These are phyloP conservation scores for Stachybotrys chlorohalonatus DNA, from an alignment of 2,329 filamentous ascomycete genomes.

Conservation along the genomic window DNA sequence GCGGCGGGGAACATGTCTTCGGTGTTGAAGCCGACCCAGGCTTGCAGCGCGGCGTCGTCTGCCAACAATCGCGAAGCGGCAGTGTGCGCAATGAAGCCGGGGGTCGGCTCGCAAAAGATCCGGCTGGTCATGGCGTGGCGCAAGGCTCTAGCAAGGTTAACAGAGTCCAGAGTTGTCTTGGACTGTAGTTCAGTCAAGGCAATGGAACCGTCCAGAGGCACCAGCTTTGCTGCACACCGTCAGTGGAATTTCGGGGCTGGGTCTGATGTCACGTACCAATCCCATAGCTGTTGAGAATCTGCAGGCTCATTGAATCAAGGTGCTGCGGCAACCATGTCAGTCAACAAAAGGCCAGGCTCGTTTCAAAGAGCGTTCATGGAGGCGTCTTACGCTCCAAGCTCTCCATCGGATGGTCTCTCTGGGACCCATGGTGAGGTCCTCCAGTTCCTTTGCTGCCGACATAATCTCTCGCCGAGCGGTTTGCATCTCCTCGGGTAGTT, in stretches of 20 bases:
- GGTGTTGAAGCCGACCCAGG: slow-evolving; percentile 46
- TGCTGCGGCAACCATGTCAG: slow-evolving; percentile 22
- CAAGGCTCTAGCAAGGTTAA: slow-evolving; percentile 41
- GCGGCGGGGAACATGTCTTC: slow-evolving; percentile 45
- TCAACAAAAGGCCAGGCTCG: slow-evolving; percentile 4
- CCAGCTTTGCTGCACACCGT: slow-evolving; percentile 33
- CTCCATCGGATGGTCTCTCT: slow-evolving; percentile 42
- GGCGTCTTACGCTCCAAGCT: slow-evolving; percentile 37
- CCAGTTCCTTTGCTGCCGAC: slow-evolving; percentile 38
- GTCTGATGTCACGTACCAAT: slow-evolving; percentile 27
- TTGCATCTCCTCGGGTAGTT: slow-evolving; percentile 35
- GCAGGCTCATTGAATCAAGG: slow-evolving; percentile 39
- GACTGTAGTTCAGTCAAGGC: slow-evolving; percentile 34
- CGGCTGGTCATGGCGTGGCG: slow-evolving; percentile 49
- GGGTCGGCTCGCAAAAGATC: slow-evolving; percentile 43
- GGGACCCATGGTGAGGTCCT: slow-evolving; percentile 37
- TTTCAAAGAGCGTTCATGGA: not conserved
- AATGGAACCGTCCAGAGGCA: slow-evolving; percentile 37
- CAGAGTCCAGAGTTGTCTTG: slow-evolving; percentile 35
- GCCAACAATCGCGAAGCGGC: slow-evolving; percentile 42
- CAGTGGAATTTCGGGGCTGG: slow-evolving; percentile 1
- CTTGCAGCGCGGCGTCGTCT: slow-evolving; percentile 35
- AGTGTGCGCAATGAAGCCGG: slow-evolving; percentile 45
- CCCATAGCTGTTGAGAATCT: slow-evolving; percentile 39
- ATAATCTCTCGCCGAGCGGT: slow-evolving; percentile 37